phyloP scores from a whole-genome alignment of 768 basidiomycete species.

The Termitomyces sp. region DNA sequence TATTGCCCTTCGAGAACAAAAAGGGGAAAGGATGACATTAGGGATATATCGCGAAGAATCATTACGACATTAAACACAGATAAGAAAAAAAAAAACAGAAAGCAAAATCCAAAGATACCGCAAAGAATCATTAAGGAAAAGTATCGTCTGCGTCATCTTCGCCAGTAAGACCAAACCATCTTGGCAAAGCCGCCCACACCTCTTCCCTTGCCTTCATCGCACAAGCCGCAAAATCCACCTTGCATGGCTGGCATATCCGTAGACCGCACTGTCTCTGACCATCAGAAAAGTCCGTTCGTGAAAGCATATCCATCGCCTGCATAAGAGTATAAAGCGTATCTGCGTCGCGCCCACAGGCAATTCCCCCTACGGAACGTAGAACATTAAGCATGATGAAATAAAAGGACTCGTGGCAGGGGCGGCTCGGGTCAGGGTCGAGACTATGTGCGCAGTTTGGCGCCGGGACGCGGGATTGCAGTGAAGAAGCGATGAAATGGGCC shows the following conservation, averaged over 20 bases:
- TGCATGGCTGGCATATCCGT: conserved; percentile 48
- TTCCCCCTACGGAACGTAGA: conserved; percentile 64
- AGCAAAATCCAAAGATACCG: neutral
- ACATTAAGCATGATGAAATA: conserved; percentile 75
- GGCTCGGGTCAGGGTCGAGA: conserved; percentile 26
- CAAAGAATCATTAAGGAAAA: neutral
- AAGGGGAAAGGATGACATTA: neutral
- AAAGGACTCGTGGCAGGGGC: conserved; percentile 60
- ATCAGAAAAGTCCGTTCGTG: conserved; percentile 64
- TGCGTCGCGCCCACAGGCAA: conserved; percentile 67
- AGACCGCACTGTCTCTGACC: conserved; percentile 50
- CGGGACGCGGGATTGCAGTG: conserved; percentile 46
- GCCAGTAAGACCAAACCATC: conserved; percentile 53
- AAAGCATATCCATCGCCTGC: conserved; percentile 69
- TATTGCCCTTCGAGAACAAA: conserved; percentile 3
- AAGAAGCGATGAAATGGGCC: conserved; percentile 51
- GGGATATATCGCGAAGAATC: neutral
- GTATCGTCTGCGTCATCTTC: conserved; percentile 4
- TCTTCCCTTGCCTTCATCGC: conserved; percentile 43
- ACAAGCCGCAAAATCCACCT: conserved; percentile 37
- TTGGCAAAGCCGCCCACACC: conserved; percentile 57
- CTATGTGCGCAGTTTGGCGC: conserved; percentile 44
- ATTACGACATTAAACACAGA: neutral
- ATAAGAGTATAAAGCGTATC: conserved; percentile 67
- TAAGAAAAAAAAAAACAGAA: neutral